Percentiles rank a stretch among this genome's conserved stretches.
Conservation (phyloP, 768 basidiomycete genomes). For the Mycena rebaudengoi region DNA sequence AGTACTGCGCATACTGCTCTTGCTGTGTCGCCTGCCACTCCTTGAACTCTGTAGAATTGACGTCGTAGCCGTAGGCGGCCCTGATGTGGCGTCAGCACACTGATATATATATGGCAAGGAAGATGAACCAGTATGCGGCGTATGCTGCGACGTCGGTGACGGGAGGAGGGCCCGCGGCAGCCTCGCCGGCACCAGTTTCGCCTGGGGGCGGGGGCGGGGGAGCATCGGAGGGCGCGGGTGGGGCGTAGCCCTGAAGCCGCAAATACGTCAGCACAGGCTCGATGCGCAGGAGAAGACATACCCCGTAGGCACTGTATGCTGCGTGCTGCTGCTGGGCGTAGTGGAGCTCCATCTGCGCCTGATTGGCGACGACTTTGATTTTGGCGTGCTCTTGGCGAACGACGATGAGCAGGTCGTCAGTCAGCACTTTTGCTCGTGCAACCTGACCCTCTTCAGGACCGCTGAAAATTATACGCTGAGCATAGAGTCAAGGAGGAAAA, state of each 20-base stretch:
- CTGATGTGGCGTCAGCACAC: constrained; percentile 46
- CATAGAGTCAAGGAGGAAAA: constrained; percentile 27
- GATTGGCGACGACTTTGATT: constrained; percentile 66
- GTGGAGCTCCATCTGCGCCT: constrained; percentile 88
- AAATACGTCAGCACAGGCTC: not conserved
- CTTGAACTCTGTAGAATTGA: constrained; percentile 84
- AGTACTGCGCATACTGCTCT: constrained; percentile 79
- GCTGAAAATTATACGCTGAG: constrained; percentile 33
- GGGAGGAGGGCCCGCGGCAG: constrained; percentile 46
- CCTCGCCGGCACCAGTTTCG: constrained; percentile 51
- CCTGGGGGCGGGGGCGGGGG: constrained; percentile 48
- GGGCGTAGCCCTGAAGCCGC: constrained; percentile 21
- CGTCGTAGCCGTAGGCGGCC: constrained; percentile 88
- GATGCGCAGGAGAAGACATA: constrained; percentile 9
- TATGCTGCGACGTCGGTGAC: constrained; percentile 62
- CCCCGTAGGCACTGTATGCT: constrained; percentile 69
- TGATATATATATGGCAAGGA: not conserved
- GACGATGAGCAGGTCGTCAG: constrained; percentile 90
- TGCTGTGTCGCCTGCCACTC: constrained; percentile 83
- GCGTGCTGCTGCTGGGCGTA: constrained; percentile 86
- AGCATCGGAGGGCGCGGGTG: constrained; percentile 31
- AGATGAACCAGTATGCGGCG: constrained; percentile 64
- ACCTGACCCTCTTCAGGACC: constrained; percentile 92
- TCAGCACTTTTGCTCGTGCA: constrained; percentile 84
- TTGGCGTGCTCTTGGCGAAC: constrained; percentile 89